phyloP scores from a whole-genome alignment of 768 basidiomycete genomes.

The Dendrothele bispora region DNA sequence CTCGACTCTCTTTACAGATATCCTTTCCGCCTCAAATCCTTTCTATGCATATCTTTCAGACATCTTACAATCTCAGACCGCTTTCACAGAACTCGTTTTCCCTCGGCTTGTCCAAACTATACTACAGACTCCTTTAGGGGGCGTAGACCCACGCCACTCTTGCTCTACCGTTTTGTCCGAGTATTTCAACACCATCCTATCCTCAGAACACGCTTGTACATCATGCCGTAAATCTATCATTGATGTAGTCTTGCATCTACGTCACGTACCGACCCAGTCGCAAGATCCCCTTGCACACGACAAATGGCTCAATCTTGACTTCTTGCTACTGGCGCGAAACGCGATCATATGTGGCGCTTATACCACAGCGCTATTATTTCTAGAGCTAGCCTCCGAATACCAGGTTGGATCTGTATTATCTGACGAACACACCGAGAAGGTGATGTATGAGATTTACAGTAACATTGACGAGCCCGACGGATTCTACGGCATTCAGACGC shows the following conservation, averaged over 20 bases:
- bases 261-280: slow-evolving; percentile 52
- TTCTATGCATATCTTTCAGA: slow-evolving; percentile 72
- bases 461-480: slow-evolving; percentile 98
- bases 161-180: slow-evolving; percentile 39
- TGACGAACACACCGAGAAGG: slow-evolving; percentile 50
- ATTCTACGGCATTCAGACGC: slow-evolving; percentile 89
- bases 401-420: slow-evolving; percentile 23
- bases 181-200: slow-evolving; percentile 61
- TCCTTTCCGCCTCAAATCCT: slow-evolving; percentile 49
- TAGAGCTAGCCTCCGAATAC: slow-evolving; percentile 75
- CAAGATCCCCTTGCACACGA: slow-evolving; percentile 51
- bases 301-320: slow-evolving; percentile 83
- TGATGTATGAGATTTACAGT: slow-evolving; percentile 90
- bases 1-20: slow-evolving; percentile 55
- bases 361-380: slow-evolving; percentile 86
- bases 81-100: slow-evolving; percentile 66
- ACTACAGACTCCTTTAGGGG: slow-evolving; percentile 35
- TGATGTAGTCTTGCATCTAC: slow-evolving; percentile 77
- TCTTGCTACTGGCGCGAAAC: slow-evolving; percentile 63
- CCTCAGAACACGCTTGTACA: slow-evolving; percentile 32
- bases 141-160: too few relatives aligned
- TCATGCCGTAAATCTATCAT: slow-evolving; percentile 62
- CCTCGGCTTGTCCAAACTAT: slow-evolving; percentile 76
- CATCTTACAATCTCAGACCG: slow-evolving; percentile 52
- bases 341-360: slow-evolving; percentile 82